Percentiles rank a stretch among this genome's conserved stretches.
phyloP scores from a whole-genome alignment of 495 filamentous ascomycete genomes.

The Trichoderma gamsii region DNA sequence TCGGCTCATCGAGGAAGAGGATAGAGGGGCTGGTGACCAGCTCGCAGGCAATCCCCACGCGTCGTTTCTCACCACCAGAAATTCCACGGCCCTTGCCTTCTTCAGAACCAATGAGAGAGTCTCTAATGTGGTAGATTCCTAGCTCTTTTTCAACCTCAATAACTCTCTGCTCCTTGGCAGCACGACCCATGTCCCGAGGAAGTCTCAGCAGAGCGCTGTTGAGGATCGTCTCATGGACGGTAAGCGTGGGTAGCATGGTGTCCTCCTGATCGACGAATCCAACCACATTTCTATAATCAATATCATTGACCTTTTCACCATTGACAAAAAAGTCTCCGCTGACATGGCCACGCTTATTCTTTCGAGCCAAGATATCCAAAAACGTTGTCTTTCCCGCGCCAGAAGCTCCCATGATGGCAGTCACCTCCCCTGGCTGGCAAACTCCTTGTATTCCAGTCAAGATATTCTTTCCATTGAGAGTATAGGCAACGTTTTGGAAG shows the following conservation, averaged over 20 bases:
- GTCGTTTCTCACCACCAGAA: conserved; percentile 91
- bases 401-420: conserved; percentile 97
- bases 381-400: conserved; percentile 97
- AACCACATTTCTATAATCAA: conserved; percentile 82
- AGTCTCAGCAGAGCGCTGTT: conserved; percentile 87
- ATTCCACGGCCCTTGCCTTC: conserved; percentile 92
- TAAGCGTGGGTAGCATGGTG: conserved; percentile 93
- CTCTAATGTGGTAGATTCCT: conserved; percentile 83
- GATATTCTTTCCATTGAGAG: conserved; percentile 81
- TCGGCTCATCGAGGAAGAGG: conserved; percentile 94
- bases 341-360: conserved; percentile 86
- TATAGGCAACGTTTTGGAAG: conserved; percentile 84
- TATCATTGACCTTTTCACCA: conserved; percentile 78
- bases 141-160: conserved; percentile 92
- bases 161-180: conserved; percentile 81
- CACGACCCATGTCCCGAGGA: conserved; percentile 79
- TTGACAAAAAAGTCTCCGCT: conserved; percentile 88
- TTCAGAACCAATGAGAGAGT: conserved; percentile 95
- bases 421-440: conserved; percentile 82
- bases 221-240: conserved; percentile 95
- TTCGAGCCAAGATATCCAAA: conserved; percentile 90
- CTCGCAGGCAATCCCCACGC: conserved; percentile 96
- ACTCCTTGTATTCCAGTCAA: conserved; percentile 73
- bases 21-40: conserved; percentile 96
- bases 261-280: conserved; percentile 99